Evolutionary conservation across 805 yeast genomes (phyloP), one percentile per base, ranked within the genome.

Genomic region (Hermanozyma aechmeae): DNA sequence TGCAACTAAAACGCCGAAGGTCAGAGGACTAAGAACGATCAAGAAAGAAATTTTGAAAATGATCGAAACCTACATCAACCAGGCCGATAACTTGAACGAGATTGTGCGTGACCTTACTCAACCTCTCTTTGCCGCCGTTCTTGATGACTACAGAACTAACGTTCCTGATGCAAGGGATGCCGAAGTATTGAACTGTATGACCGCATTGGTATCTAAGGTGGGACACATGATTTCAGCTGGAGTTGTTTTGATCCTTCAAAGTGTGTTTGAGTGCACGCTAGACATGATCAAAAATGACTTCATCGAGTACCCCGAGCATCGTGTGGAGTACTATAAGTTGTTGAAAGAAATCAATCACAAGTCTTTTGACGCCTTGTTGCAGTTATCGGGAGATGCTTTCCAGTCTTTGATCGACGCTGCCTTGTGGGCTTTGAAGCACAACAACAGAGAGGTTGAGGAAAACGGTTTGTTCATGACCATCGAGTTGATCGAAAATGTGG

Each of bases 131-230:
- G 69, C 69, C 25, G 84, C 96, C 0, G 87, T 85, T 11, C 69
- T 92, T 39, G 93, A 81, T 37, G 99, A 92, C 54, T 92, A 92
- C 60, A 75, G 73, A 46, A 62, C 75, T 12, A 83, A 83, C 48
- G 95, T 86, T 19, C 94, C 97, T 4, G 95, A 86, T 61, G 96
- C 96, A 7, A 78, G 97, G 51, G 98, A 92, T 60, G 95, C 96
- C 6, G 98, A 92, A 59, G 98, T 92, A 4, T 69, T 92, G 54
- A 84, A 82, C 57, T 87, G 97, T 69, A 79, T 92, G 75, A 76
- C 95, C 6, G 84, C 95, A 1, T 72, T 92, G 32, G 94, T 92
- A 16, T 65, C 75, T 16, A 80, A 85, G 50, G 93, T 86, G 34
- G 96, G 96, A 9, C 80, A 71, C 38, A 59, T 79, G 67, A 84